Percentiles rank a stretch among this genome's conserved stretches.
These are phyloP conservation scores for Tricholoma hemisulphureum DNA, from an alignment of 768 basidiomycete genomes.

Conservation along the genomic window DNA sequence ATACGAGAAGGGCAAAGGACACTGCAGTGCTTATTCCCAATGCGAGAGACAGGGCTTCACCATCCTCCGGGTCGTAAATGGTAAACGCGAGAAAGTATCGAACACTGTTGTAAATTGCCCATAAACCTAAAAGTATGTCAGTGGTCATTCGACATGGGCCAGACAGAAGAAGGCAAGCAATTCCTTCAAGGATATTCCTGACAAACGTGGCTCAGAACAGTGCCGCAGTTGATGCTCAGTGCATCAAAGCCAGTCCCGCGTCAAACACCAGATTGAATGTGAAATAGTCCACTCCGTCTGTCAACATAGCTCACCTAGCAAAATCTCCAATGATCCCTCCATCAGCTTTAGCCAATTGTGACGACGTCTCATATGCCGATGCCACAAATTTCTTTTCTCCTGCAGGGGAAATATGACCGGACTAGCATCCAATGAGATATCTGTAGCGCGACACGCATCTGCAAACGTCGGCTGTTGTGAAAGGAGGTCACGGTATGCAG, in stretches of 20 bases:
- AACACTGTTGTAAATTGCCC: conserved; percentile 60
- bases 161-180: background rate
- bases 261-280: background rate
- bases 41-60: conserved; percentile 44
- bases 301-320: conserved; percentile 36
- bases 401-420: conserved; percentile 9
- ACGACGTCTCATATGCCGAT: conserved; percentile 18
- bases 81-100: conserved; percentile 66
- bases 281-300: background rate
- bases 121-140: conserved; percentile 39
- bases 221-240: background rate
- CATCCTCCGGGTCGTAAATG: conserved; percentile 36
- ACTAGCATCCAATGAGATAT: conserved; percentile 28
- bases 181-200: background rate
- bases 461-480: conserved; percentile 30
- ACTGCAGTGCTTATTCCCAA: conserved; percentile 48
- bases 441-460: conserved; percentile 22
- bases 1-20: conserved; percentile 39
- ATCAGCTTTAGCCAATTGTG: conserved; percentile 27
- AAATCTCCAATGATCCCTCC: conserved; percentile 30
- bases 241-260: background rate
- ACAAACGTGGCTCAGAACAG: background rate
- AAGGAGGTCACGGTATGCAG: conserved; percentile 32
- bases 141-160: background rate
- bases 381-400: background rate